Percentiles rank a stretch among this genome's conserved stretches.
These are phyloP conservation scores for Sugiyamaella marilandica DNA, from an alignment of 805 yeast species.

Conservation along the genomic window DNA sequence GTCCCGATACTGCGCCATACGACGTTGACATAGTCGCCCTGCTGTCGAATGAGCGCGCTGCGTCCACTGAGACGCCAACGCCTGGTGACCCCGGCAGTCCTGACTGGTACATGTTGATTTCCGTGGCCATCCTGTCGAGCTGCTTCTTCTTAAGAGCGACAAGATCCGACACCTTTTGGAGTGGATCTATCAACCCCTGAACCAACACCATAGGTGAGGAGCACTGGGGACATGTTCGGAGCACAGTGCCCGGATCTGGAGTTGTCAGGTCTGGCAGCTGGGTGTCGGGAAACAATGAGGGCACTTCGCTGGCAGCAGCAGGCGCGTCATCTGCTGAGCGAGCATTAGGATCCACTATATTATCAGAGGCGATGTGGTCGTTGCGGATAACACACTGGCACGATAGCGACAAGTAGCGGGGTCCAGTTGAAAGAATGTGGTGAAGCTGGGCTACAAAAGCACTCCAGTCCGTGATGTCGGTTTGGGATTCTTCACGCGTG, in stretches of 20 bases:
- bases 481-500: too few species aligned
- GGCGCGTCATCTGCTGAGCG: not conserved
- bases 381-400: not conserved
- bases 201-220: conserved; percentile 52
- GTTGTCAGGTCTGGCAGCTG: not conserved
- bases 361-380: not conserved
- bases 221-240: conserved; percentile 58
- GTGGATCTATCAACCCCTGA: not conserved
- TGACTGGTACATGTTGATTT: too few species aligned
- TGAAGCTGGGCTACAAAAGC: not conserved
- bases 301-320: not conserved
- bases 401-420: not conserved
- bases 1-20: too few species aligned
- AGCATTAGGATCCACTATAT: too few species aligned
- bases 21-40: not conserved
- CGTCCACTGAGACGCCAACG: not conserved
- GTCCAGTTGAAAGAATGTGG: not conserved
- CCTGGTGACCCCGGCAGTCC: not conserved
- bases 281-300: not conserved
- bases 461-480: not conserved
- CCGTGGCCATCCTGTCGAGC: not conserved
- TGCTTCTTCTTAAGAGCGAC: not conserved
- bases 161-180: not conserved
- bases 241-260: conserved; percentile 42
- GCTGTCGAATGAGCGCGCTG: not conserved